Evolutionary conservation across 108 stramenopile genomes (phyloP), one percentile per base, ranked within the genome.

Genomic region (Skeletonema potamos): DNA sequence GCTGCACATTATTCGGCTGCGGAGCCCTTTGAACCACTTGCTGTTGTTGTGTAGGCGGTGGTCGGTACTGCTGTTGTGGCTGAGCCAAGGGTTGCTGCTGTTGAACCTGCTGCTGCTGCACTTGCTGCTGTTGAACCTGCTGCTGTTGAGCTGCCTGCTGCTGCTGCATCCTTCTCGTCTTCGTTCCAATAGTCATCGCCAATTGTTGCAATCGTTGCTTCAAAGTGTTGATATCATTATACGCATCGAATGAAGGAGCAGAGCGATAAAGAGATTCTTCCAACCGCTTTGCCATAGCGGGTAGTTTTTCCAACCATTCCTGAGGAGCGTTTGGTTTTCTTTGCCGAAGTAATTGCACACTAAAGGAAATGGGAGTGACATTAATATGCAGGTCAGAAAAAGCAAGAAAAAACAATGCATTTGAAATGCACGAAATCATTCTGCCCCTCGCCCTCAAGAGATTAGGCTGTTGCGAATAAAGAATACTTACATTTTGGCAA

Each of bases 261-360:
- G 95, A 92, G 13, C 95, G 84, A 75, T 96, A 98, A 43, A 98
- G 77, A 55, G 90, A 90, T 70, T 97, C 96, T 61, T 98, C 97
- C 62, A 98, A 81, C 24, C 96, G 85, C 63, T 95, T 95, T 0
- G 97, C 97, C 97, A 98, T 98, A 72, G 97, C 93, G 7, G 96
- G 96, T 8, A 98, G 86, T 65, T 97, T 97, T 68, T 93, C 89
- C 70, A 96, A 73, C 96, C 96, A 97, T 77, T 97, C 95, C 64
- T 89, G 83, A n/a, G 96, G 92, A 7, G 97, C 96, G 71, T 98
- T 91, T 33, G 96, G 96, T 57, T 95, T 95, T 28, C 97, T 88
- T 62, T 92, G 89, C 58, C 95, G 89, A 72, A 98, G 80, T n/a
- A 98, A 78, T 44, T 92, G 89, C 28, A 97, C 95, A 76, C 92